These are phyloP conservation scores for Leptomonas pyrrhocoris DNA, from an alignment of 208 protist species.

Conservation along the genomic window DNA sequence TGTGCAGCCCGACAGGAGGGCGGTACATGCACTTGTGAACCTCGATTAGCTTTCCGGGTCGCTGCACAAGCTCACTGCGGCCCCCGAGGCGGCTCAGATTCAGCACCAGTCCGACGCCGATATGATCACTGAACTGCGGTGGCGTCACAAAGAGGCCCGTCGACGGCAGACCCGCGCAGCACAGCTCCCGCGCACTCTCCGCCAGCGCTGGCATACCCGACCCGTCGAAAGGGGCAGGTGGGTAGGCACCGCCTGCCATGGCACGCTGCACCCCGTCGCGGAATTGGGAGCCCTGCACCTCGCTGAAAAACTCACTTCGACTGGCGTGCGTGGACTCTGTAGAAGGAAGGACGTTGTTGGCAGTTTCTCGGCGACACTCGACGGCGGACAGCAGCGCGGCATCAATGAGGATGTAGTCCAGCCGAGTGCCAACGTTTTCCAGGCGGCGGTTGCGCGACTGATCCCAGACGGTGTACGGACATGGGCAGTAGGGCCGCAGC, in stretches of 20 bases:
- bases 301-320: slow-evolving; percentile 50
- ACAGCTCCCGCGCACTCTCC: slow-evolving; percentile 37
- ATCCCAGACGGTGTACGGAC: slow-evolving; percentile 92
- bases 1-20: slow-evolving; percentile 53
- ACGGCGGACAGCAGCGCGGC: slow-evolving; percentile 48
- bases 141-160: slow-evolving; percentile 88
- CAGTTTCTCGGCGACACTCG: slow-evolving; percentile 42
- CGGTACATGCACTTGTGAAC: slow-evolving; percentile 69
- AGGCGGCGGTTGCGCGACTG: slow-evolving; percentile 86
- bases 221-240: slow-evolving; percentile 69
- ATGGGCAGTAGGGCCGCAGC: slow-evolving; percentile 53
- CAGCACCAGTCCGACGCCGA: slow-evolving; percentile 72
- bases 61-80: slow-evolving; percentile 24
- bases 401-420: slow-evolving; percentile 92
- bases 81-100: slow-evolving; percentile 14
- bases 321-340: background rate
- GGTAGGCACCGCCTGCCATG: slow-evolving; percentile 68
- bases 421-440: slow-evolving; percentile 85
- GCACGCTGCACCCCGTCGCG: slow-evolving; percentile 51
- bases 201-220: slow-evolving; percentile 67
- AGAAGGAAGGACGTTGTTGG: slow-evolving; percentile 58
- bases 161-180: slow-evolving; percentile 66
- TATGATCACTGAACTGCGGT: slow-evolving; percentile 91
- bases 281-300: slow-evolving; percentile 49
- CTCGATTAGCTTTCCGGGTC: slow-evolving; percentile 50